Evolutionary conservation across 768 basidiomycete genomes (phyloP).

Genomic region (Leccinum aurantiacum): DNA sequence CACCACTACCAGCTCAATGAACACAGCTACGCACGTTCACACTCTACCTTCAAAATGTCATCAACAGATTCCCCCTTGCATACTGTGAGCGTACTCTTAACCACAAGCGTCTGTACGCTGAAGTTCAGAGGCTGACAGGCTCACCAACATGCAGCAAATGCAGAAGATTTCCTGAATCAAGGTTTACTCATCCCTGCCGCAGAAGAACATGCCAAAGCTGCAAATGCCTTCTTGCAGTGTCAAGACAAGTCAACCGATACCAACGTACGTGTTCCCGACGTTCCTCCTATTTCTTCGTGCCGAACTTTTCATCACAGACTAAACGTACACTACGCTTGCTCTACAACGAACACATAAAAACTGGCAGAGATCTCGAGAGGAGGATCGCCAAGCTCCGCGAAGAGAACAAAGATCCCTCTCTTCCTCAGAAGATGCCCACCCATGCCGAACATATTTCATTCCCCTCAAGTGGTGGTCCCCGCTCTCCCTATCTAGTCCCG

Average conservation of each 20-base stretch:
- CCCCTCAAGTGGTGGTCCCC: slow-evolving; percentile 14
- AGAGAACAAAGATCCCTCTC: slow-evolving; percentile 73
- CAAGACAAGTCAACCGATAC: slow-evolving; percentile 71
- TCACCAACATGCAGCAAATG: slow-evolving; percentile 79
- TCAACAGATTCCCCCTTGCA: slow-evolving; percentile 51
- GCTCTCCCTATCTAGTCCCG: slow-evolving; percentile 34
- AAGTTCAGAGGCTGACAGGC: slow-evolving; percentile 47
- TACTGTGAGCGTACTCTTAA: slow-evolving; percentile 36
- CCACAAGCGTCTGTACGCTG: not conserved
- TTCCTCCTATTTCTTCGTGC: not conserved
- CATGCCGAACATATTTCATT: slow-evolving; percentile 27
- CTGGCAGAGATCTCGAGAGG: slow-evolving; percentile 68
- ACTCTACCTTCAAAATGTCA: slow-evolving; percentile 25
- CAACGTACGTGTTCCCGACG: slow-evolving; percentile 47
- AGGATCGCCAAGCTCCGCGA: slow-evolving; percentile 69
- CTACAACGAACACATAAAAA: slow-evolving; percentile 70
- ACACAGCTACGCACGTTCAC: not conserved
- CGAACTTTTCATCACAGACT: slow-evolving; percentile 45
- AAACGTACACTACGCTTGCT: slow-evolving; percentile 77
- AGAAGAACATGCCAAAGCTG: slow-evolving; percentile 74
- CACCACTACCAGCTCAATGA: slow-evolving; percentile 3
- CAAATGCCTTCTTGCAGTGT: slow-evolving; percentile 71
- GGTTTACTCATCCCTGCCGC: slow-evolving; percentile 72
- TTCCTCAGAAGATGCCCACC: slow-evolving; percentile 57
- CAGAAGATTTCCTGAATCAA: slow-evolving; percentile 65